Percentiles rank a stretch among this genome's conserved stretches.
phyloP scores from a whole-genome alignment of 495 filamentous ascomycete genomes.

The Cercophora sp. region DNA sequence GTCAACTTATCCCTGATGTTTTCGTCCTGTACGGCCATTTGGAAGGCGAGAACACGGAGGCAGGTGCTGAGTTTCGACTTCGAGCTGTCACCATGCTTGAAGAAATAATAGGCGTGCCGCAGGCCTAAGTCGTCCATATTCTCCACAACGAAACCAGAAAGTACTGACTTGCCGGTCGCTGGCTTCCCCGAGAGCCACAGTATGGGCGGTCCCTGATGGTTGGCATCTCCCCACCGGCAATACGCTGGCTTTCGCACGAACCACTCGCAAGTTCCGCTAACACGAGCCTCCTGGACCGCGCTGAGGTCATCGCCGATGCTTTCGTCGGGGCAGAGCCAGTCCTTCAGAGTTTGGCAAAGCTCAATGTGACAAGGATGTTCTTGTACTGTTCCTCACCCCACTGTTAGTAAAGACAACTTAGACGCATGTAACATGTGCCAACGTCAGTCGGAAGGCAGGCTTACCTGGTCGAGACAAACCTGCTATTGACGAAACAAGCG shows the following conservation, averaged over 20 bases:
- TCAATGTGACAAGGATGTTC: no score
- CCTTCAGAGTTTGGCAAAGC: no score
- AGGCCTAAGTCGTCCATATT: conserved; percentile 1
- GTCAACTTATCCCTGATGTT: not conserved
- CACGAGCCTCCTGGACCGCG: no score
- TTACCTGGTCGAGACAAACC: not conserved
- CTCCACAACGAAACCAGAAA: conserved; percentile 11
- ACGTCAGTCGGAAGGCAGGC: not conserved
- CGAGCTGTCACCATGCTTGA: conserved; percentile 8
- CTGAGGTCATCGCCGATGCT: no score
- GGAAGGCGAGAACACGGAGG: conserved; percentile 19
- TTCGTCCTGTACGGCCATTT: conserved; percentile 15
- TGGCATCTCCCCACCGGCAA: not conserved
- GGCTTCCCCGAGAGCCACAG: conserved; percentile 16
- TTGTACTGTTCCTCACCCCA: no score
- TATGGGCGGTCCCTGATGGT: not conserved
- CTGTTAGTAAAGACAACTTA: no score
- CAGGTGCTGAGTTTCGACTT: conserved; percentile 2
- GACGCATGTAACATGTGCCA: not conserved
- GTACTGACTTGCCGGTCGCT: conserved; percentile 17
- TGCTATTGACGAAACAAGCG: conserved; percentile 4
- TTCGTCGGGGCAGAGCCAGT: no score
- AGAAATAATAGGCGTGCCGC: conserved; percentile 14
- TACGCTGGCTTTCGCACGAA: not conserved
- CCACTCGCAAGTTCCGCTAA: no score